Evolutionary conservation across 1,139 yeast genomes (phyloP), one percentile per base, ranked within the genome.

Genomic region (Protomyces gravidus): DNA sequence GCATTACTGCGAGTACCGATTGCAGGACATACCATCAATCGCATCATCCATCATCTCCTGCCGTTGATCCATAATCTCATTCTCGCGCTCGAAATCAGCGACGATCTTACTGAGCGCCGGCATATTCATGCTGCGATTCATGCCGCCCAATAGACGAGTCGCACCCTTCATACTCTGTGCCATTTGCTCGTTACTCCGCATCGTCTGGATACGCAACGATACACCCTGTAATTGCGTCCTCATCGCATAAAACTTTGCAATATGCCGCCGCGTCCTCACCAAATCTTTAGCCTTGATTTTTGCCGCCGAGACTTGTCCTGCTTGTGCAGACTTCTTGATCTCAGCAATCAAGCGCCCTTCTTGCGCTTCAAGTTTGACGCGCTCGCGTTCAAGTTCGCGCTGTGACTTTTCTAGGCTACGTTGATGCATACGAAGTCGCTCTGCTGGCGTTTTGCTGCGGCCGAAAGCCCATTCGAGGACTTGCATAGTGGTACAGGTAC

Each of bases 1-100:
- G 53, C 30, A 27, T 27, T 30, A 88, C 95, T 89, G 90, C 88
- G 27, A 92, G 85, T 6, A 6, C 7, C 5, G 11, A 23, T 6
- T n/a, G 27, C 5, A n/a, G 25, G 5, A 9, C 58, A 13, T 39
- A 70, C 90, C 97, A 70, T 92, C 98, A 67, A 94, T 85, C 13
- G 96, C 95, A 70, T 92, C 98, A 71, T 92, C 98, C 88, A 92
- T 94, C 81, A 92, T 89, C 70, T 94, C 99, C 71, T 92, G 97
- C 68, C 96, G 85, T 74, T 92, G 98, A 72, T 92, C 97, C 97
- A 92, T 92, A 70, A 94, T 76, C 70, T 92, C 98, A 72, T 87
- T 89, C 70, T 92, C 96, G 68, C 82, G 83, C 67, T 94, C 96
- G 73, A 92, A 92, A 68, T 94, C 97, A 84, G 89, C 92, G 1